These are phyloP conservation scores for Drechslerella dactyloides DNA, from an alignment of 2,329 filamentous ascomycete species.

Conservation along the genomic window DNA sequence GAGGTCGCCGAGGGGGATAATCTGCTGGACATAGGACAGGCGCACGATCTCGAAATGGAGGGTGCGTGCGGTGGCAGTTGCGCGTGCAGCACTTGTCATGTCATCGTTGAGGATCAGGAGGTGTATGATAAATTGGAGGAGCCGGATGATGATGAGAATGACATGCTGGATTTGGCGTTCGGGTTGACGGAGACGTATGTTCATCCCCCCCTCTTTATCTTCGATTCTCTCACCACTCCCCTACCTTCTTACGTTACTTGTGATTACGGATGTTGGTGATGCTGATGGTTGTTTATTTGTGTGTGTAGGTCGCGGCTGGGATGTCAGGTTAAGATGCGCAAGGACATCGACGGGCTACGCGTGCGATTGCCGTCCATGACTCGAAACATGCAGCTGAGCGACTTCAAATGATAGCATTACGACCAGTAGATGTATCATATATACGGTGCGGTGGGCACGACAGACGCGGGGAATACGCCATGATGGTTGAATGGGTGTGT, in stretches of 20 bases:
- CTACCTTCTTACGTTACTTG: background rate
- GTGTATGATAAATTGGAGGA: slow-evolving; percentile 70
- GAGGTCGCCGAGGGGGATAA: slow-evolving; percentile 87
- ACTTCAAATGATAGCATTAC: slow-evolving; percentile 67
- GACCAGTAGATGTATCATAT: background rate
- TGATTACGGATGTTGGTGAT: slow-evolving; percentile 3
- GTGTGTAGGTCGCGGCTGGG: slow-evolving; percentile 68
- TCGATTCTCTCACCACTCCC: background rate
- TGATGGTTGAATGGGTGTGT: too few relatives aligned
- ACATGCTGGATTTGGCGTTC: slow-evolving; percentile 77
- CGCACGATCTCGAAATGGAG: slow-evolving; percentile 96
- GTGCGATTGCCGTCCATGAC: slow-evolving; percentile 92
- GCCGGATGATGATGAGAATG: slow-evolving; percentile 70
- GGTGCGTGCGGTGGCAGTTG: slow-evolving; percentile 88
- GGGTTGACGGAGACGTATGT: slow-evolving; percentile 73
- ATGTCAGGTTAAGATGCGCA: slow-evolving; percentile 90
- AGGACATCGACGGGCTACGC: slow-evolving; percentile 82
- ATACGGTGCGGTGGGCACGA: too few relatives aligned
- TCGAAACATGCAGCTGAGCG: slow-evolving; percentile 90
- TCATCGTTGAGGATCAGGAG: slow-evolving; percentile 70
- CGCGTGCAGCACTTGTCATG: slow-evolving; percentile 77
- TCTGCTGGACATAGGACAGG: slow-evolving; percentile 91
- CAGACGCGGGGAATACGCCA: too few relatives aligned
- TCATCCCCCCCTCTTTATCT: too few relatives aligned
- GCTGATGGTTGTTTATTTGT: slow-evolving; percentile 16